These are phyloP conservation scores for Piromyces finnis DNA, from an alignment of 192 early-diverging fungal species.

Conservation along the genomic window DNA sequence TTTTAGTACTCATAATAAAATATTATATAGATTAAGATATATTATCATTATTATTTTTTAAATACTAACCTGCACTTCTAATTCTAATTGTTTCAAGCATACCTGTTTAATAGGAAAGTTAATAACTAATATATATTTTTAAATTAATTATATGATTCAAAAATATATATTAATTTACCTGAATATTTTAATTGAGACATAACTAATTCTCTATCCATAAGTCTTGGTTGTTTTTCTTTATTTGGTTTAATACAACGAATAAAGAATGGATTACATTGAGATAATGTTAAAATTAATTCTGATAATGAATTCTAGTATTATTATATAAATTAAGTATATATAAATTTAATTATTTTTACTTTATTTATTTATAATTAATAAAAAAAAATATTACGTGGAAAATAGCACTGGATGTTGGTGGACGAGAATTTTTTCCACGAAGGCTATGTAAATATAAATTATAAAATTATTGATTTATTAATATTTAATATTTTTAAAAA, in stretches of 20 bases:
- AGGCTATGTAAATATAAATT: background rate
- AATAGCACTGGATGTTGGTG: background rate
- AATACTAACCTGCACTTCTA: constrained; percentile 20
- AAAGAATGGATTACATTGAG: constrained; percentile 29
- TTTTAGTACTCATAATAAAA: no score
- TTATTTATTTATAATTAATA: no score
- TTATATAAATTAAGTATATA: no score
- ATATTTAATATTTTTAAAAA: no score
- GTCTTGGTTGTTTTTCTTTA: constrained; percentile 20
- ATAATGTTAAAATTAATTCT: constrained; percentile 19
- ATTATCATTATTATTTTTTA: no score
- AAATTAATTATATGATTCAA: no score
- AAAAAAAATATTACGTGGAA: background rate
- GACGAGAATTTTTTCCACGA: background rate
- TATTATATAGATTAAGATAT: no score
- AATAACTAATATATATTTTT: no score
- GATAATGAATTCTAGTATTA: constrained; percentile 12
- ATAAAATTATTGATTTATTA: no score
- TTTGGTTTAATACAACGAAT: constrained; percentile 41
- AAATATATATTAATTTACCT: no score
- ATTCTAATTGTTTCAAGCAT: constrained; percentile 39
- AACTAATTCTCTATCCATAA: constrained; percentile 26
- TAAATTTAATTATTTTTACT: constrained; percentile 3
- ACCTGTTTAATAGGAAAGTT: constrained; percentile 7
- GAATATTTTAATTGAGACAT: constrained; percentile 1